phyloP scores from a whole-genome alignment of 176 grass and related monocot species.

The Eleusine indica region DNA sequence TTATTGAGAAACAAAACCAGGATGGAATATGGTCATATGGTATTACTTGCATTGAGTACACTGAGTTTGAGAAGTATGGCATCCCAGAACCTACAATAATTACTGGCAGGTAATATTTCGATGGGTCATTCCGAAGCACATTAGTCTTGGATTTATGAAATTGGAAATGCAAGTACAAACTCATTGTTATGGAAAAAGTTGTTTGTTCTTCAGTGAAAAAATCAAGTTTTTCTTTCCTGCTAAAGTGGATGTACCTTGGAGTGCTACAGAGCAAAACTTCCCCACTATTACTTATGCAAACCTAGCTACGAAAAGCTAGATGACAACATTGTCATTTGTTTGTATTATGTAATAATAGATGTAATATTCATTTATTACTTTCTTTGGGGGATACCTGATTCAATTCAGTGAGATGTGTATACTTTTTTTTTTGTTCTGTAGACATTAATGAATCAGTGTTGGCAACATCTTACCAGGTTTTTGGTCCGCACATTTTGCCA shows the following conservation, averaged over 20 bases:
- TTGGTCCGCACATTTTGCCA: background rate
- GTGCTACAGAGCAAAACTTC: background rate
- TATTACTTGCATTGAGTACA: constrained; percentile 96
- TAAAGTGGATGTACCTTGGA: background rate
- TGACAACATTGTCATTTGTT: constrained; percentile 16
- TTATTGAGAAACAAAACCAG: constrained; percentile 78
- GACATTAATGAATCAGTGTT: background rate
- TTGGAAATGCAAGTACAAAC: constrained; percentile 2
- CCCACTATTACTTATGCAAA: background rate
- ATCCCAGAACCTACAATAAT: constrained; percentile 67
- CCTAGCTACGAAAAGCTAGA: background rate
- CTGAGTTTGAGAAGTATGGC: constrained; percentile 94
- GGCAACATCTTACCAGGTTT: constrained; percentile 2
- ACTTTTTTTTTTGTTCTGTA: constrained; percentile 7
- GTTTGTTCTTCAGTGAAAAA: background rate
- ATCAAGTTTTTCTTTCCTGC: background rate
- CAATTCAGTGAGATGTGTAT: constrained; percentile 20
- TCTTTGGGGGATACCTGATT: constrained; percentile 7
- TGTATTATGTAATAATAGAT: background rate
- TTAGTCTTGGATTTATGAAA: constrained; percentile 12
- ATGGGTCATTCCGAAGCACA: background rate
- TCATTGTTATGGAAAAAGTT: background rate
- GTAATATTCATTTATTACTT: background rate
- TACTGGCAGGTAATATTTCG: constrained; percentile 60
- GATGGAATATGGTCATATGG: constrained; percentile 90